Evolutionary conservation across 495 filamentous ascomycete genomes (phyloP), one percentile per base, ranked within the genome.

Genomic region (Aspergillus panamensis): DNA sequence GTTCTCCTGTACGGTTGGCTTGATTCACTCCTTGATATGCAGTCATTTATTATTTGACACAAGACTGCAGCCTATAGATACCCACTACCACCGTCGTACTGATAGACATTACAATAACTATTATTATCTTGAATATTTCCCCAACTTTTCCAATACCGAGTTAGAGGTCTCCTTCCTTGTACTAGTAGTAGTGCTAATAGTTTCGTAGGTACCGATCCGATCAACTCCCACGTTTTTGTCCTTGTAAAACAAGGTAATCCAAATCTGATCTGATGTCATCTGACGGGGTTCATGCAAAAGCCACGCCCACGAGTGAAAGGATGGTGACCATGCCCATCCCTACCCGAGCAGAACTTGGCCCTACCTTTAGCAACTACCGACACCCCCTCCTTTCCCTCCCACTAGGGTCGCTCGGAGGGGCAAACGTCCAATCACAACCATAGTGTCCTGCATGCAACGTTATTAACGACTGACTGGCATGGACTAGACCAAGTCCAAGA

Each of bases 21-120:
- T 59, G 59, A 62, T 60, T 62, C 59, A 12, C 43, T 65, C 60
- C 37, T 62, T 62, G 9, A 45, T 6, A 10, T 16, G 42, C 42
- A 20, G 42, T 45, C 42, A 19, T 45, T 40, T 40, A 5, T 40
- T 45, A 19, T 45, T 45, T 45, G 42, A 19, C 17, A 17, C 42
- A 21, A 20, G 16, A 45, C 42, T 45, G 42, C 42, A 16, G 16
- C 8, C 20, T 58, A 57, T 52, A 58, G 53, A 59, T 40, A 59
- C 55, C 35, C 53, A 51, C 57, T 37, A 59, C 57, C 49, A 55
- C 57, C 50, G 31, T 53, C 57, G 50, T 45, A 54, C 56, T 49
- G 54, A 47, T 58, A 58, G 56, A 58, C 56, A 58, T 45, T 56
- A 52, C 40, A 50, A 57, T 51, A 44, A 44, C 53, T 40, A 47